Conservation (phyloP, 257 asterid genomes). For the Fraxinus pennsylvanica region DNA sequence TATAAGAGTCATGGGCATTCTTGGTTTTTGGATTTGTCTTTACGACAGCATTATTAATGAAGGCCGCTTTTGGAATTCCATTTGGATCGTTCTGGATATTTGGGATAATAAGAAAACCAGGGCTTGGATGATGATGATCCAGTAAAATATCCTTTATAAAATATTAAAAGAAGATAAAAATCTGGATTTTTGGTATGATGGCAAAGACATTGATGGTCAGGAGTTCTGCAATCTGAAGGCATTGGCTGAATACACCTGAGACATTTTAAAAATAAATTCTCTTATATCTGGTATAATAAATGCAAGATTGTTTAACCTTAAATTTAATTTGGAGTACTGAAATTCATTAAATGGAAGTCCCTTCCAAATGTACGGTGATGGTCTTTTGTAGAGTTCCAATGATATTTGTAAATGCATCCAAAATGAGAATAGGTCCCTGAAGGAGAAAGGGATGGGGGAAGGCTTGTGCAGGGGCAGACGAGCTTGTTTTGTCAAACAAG, state of each 20-base stretch:
- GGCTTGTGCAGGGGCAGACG: background rate
- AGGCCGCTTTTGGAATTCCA: background rate
- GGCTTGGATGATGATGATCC: background rate
- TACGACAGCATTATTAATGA: background rate
- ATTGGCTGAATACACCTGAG: background rate
- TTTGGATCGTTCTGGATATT: background rate
- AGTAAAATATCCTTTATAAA: background rate
- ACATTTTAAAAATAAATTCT: background rate
- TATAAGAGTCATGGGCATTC: background rate
- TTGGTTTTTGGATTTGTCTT: background rate
- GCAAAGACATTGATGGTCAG: background rate
- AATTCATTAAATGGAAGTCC: background rate
- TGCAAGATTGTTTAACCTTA: background rate
- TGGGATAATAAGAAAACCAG: background rate
- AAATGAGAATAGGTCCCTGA: background rate
- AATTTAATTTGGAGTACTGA: background rate
- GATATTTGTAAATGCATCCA: background rate
- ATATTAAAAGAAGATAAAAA: background rate
- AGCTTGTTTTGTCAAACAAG: background rate
- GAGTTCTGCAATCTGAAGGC: background rate
- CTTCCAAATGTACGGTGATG: background rate
- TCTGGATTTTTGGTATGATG: background rate
- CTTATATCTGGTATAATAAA: background rate
- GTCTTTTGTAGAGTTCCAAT: background rate
- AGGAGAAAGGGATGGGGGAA: background rate